Conservation (phyloP, 305 asterid species). For the Solanum hybrid region DNA sequence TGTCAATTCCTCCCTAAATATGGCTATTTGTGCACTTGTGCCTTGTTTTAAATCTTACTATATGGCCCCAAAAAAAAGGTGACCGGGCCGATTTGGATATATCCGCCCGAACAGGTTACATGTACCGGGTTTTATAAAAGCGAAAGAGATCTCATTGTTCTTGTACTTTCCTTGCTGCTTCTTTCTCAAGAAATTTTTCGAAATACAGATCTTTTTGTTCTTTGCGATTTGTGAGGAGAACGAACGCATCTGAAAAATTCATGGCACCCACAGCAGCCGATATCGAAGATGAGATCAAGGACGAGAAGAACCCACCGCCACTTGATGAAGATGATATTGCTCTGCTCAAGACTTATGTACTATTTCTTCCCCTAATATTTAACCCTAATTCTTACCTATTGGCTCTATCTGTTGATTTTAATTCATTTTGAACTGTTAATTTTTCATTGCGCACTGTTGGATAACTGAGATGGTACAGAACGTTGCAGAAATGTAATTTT, state of each 20-base stretch:
- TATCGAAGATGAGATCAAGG: slow-evolving; percentile 14
- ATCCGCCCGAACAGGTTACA: neutral
- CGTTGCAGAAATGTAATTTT: neutral
- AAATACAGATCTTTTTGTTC: neutral
- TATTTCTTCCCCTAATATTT: neutral
- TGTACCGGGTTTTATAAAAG: neutral
- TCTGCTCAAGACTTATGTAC: slow-evolving; percentile 46
- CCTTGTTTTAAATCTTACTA: neutral
- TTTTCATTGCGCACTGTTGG: neutral
- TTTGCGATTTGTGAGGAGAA: neutral
- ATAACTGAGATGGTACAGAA: neutral
- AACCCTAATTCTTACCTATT: neutral
- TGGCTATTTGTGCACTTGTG: neutral
- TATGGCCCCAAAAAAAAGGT: neutral
- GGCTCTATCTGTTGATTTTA: neutral
- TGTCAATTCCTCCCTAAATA: no score
- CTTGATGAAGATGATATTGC: slow-evolving; percentile 72
- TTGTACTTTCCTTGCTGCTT: neutral
- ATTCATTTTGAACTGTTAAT: neutral
- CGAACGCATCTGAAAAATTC: neutral
- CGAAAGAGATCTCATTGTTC: neutral
- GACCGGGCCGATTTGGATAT: neutral
- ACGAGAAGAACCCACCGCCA: slow-evolving; percentile 54
- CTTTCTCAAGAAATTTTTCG: neutral
- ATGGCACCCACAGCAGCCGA: slow-evolving; percentile 12